A percentile compares a stretch with the other conserved stretches of the same genome.
Evolutionary conservation across 345 rosid genomes (phyloP).

Genomic region (Lepidium africanum): DNA sequence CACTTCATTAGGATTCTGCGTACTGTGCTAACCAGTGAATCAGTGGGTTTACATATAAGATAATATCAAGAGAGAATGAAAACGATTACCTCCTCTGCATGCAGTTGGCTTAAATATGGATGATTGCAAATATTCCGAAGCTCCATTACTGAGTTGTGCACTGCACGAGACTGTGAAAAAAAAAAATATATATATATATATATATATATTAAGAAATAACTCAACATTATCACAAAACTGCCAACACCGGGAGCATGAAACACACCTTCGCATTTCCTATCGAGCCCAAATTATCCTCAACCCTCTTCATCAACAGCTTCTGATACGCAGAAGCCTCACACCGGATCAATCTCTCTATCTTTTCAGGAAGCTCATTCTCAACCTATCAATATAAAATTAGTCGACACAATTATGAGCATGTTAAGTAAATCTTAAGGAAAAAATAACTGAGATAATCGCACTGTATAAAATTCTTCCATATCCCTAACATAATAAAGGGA

Average conservation of each 20-base stretch:
- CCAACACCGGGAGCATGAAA: not conserved
- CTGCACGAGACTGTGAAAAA: slow-evolving; percentile 58
- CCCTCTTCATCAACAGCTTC: slow-evolving; percentile 89
- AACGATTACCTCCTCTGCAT: slow-evolving; percentile 81
- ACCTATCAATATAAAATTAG: slow-evolving; percentile 40
- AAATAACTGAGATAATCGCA: not conserved
- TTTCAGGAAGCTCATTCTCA: slow-evolving; percentile 84
- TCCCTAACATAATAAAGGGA: not conserved
- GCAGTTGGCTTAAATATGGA: slow-evolving; percentile 75
- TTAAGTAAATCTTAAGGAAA: not conserved
- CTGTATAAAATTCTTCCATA: not conserved
- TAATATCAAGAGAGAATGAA: slow-evolving; percentile 57
- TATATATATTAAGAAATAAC: slow-evolving; percentile 29
- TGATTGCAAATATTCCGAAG: slow-evolving; percentile 92
- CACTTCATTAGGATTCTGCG: not conserved
- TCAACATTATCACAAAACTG: slow-evolving; percentile 1
- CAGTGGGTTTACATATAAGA: not conserved
- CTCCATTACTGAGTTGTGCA: slow-evolving; percentile 97
- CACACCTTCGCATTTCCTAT: slow-evolving; percentile 89
- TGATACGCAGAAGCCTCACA: slow-evolving; percentile 97
- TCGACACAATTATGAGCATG: slow-evolving; percentile 40
- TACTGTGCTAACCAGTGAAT: not conserved
- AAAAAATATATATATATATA: too few relatives aligned
- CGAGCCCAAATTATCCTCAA: slow-evolving; percentile 86
- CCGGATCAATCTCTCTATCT: slow-evolving; percentile 83